These are phyloP conservation scores for Sphagnum fallax DNA, from an alignment of 228 moss, liverwort and hornwort species.

Conservation along the genomic window DNA sequence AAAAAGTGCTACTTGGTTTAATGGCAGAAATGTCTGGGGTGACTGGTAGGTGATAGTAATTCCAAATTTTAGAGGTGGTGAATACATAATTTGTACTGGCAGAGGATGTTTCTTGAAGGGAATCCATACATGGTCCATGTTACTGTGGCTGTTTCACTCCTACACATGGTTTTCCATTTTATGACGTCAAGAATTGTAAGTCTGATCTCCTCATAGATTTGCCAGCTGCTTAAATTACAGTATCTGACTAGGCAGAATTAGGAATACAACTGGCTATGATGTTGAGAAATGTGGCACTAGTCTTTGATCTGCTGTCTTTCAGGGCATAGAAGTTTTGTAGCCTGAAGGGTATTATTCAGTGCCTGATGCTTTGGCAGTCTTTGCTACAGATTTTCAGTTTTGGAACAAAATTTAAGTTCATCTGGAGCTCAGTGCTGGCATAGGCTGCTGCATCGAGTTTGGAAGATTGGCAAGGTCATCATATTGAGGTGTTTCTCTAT, in stretches of 20 bases:
- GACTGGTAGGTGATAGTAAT: no score
- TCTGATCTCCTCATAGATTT: not conserved
- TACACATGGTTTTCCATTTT: constrained; percentile 84
- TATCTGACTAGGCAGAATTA: no score
- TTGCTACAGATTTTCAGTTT: constrained; percentile 78
- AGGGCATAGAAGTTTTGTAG: no score
- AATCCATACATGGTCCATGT: constrained; percentile 78
- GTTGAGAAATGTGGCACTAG: no score
- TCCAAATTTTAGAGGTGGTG: no score
- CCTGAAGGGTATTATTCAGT: no score
- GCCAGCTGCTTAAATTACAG: no score
- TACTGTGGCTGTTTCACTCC: constrained; percentile 81
- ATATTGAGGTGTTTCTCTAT: constrained; percentile 47
- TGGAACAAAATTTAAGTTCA: constrained; percentile 99
- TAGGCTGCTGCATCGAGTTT: constrained; percentile 91
- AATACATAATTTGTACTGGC: constrained; percentile 6
- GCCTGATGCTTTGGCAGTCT: not conserved
- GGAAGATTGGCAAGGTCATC: constrained; percentile 99
- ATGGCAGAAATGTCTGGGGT: no score
- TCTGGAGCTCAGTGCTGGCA: constrained; percentile 91
- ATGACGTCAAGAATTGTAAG: constrained; percentile 88
- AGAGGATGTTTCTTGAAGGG: constrained; percentile 91
- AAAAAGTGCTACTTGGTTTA: not conserved
- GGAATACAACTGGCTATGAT: no score
- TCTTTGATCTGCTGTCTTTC: no score